Percentiles rank a stretch among this genome's conserved stretches.
Evolutionary conservation across 495 filamentous ascomycete genomes (phyloP).

Genomic region (Chaetomium fimeti): DNA sequence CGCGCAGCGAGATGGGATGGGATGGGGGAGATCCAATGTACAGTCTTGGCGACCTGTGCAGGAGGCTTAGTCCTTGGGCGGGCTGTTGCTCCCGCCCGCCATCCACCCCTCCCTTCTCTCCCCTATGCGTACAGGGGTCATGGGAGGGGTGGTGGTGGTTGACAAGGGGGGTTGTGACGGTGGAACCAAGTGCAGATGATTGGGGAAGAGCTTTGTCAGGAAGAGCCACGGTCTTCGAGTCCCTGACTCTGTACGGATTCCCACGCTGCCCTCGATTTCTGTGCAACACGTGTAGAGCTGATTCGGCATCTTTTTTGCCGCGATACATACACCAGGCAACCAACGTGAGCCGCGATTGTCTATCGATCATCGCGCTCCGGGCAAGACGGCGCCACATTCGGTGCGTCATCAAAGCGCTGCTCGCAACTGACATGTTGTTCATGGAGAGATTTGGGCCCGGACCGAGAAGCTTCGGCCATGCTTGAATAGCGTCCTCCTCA

Average conservation of each 20-base stretch:
- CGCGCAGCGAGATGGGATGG: conserved; percentile 33
- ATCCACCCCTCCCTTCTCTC: neutral
- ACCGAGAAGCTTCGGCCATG: neutral
- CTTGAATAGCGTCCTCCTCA: neutral
- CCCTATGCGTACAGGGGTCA: conserved; percentile 32
- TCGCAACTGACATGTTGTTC: neutral
- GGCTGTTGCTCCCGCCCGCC: conserved; percentile 25
- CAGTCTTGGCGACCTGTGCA: conserved; percentile 31
- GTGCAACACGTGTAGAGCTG: neutral
- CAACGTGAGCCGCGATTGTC: conserved; percentile 2
- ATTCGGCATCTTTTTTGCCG: conserved; percentile 3
- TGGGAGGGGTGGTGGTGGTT: neutral
- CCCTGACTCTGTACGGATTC: neutral
- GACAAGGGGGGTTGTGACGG: neutral
- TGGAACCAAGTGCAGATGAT: neutral
- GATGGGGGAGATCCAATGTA: conserved; percentile 23
- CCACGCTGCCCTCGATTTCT: neutral
- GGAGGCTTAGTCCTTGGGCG: conserved; percentile 27
- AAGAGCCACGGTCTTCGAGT: neutral
- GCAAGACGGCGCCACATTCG: neutral
- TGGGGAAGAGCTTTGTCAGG: neutral
- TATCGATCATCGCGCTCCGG: conserved; percentile 1
- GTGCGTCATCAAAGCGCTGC: neutral
- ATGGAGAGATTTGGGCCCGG: neutral
- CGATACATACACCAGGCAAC: neutral